Evolutionary conservation across 2,329 filamentous ascomycete genomes (phyloP).

Genomic region (Trichoderma hamatum): DNA sequence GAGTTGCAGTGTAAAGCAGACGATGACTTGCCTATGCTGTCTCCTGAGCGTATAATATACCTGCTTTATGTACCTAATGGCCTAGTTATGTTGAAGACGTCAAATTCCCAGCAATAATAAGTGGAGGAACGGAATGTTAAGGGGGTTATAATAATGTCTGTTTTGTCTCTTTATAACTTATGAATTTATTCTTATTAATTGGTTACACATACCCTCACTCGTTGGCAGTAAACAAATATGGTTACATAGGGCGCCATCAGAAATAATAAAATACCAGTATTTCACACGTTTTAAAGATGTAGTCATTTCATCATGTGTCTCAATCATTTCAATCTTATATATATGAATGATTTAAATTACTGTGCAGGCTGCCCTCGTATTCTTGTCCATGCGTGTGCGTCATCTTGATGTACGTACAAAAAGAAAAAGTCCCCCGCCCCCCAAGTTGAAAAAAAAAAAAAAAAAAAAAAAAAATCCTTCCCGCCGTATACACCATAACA

Average conservation of each 20-base stretch:
- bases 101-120: background rate
- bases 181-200: background rate
- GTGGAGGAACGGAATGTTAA: background rate
- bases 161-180: background rate
- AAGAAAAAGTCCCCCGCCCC: too few relatives aligned
- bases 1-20: background rate
- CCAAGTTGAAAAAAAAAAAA: background rate
- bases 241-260: background rate
- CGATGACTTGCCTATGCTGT: background rate
- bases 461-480: background rate
- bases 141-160: background rate
- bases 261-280: background rate
- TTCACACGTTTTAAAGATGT: too few relatives aligned
- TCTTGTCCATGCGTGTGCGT: constrained; percentile 1
- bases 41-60: background rate
- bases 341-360: constrained; percentile 10
- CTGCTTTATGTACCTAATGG: background rate
- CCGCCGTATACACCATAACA: constrained; percentile 17
- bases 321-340: background rate
- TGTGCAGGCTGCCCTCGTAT: constrained; percentile 8
- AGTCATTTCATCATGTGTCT: background rate
- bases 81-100: background rate
- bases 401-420: constrained; percentile 18
- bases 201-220: background rate
- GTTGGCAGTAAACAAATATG: background rate